phyloP scores from a whole-genome alignment of 1,284 basidiomycete genomes.

The Fomitiporia mediterranea region DNA sequence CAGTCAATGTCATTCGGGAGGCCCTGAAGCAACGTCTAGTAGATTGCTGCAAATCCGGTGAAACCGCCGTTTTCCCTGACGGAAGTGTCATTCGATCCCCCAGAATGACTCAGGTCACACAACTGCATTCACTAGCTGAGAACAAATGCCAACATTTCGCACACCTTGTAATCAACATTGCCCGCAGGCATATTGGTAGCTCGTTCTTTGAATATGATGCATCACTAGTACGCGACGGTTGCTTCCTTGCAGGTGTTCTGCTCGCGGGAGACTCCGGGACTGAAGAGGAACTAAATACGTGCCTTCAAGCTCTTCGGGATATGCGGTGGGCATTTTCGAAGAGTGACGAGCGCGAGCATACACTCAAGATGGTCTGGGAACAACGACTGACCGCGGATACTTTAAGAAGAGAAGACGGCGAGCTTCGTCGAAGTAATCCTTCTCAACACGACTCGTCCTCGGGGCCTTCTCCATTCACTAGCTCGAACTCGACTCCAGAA shows the following conservation, averaged over 20 bases:
- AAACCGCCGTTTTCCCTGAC: constrained; percentile 26
- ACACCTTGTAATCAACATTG: constrained; percentile 55
- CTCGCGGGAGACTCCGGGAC: constrained; percentile 43
- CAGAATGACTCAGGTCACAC: constrained; percentile 35
- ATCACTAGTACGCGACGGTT: constrained; percentile 38
- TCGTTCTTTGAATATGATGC: constrained; percentile 63
- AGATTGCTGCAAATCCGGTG: constrained; percentile 25
- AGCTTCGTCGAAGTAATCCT: constrained; percentile 18
- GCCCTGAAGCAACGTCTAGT: constrained; percentile 51
- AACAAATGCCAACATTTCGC: constrained; percentile 49
- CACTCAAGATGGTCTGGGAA: constrained; percentile 60
- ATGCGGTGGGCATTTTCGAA: constrained; percentile 80
- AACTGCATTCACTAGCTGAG: constrained; percentile 49
- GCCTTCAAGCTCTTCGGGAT: constrained; percentile 66
- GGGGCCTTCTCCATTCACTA: constrained; percentile 22
- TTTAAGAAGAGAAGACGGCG: constrained; percentile 10
- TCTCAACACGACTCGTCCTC: constrained; percentile 15
- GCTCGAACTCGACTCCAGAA: constrained; percentile 22
- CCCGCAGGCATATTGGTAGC: constrained; percentile 53
- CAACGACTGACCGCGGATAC: constrained; percentile 23
- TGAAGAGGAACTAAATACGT: constrained; percentile 67
- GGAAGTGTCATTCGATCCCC: constrained; percentile 26
- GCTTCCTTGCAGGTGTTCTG: constrained; percentile 36
- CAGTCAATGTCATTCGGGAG: constrained; percentile 65
- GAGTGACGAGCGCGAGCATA: constrained; percentile 63